Evolutionary conservation across 495 filamentous ascomycete species (phyloP), one percentile per base, ranked within the genome.

Genomic region (Apiosordaria backusii): DNA sequence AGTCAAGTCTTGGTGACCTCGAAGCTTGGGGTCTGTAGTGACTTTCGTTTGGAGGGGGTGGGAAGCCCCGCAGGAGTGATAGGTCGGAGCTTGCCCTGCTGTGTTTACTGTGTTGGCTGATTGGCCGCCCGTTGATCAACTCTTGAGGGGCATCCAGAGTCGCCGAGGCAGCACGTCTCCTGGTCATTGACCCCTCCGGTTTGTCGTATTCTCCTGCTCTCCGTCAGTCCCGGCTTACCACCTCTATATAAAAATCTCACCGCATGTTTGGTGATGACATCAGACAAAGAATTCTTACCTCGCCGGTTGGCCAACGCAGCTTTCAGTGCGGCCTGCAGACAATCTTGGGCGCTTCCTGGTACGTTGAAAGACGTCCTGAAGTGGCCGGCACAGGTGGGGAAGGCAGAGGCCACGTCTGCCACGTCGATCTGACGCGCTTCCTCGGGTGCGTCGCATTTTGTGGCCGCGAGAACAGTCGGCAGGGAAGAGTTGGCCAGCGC

Each of bases 391-490:
- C 84, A 85, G 15, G 83, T 83, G 45, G 88, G 76, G 62, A 83
- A 83, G 82, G 61, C 86, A 78, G 64, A 83, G 73, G 90, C 86
- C 57, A 94, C 81, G 26, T 68, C 80, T 15, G 80, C 79, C 10
- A 87, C 82, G 69, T 91, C 82, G 52, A 90, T 76, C 66, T 89
- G 81, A 23, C 87, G 84, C 10, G 79, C 72, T 50, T 79, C 82
- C 27, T 85, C 83, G 22, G 87, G 86, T 35, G 84, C 83, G 72
- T 96, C 92, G 79, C 90, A 94, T 81, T 96, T 96, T 69, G 88
- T 92, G 61, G 91, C 88, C 40, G 94, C 92, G 57, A 96, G 83
- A 54, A 92, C 78, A 65, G 87, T 87, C 7, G 92, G 92, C 23
- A 95, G 77, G 22, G 82, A 79, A 18, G 87, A 85, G 66, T 86